Evolutionary conservation across 169 alveolate species (phyloP), one percentile per base, ranked within the genome.

Genomic region (Eimeria tenella): DNA sequence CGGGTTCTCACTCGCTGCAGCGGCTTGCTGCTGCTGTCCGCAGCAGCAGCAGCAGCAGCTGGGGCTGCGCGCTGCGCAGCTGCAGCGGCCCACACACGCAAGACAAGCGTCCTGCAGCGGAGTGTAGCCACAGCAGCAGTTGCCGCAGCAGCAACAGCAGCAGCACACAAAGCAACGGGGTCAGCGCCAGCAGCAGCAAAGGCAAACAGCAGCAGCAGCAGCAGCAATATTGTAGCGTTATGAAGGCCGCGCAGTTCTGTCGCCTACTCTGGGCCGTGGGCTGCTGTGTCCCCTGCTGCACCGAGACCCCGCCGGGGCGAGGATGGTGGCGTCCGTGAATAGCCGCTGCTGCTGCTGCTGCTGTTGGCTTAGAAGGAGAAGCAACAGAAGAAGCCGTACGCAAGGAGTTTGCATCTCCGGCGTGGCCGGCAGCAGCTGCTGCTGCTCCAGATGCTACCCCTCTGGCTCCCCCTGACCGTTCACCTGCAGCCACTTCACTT

Each of bases 311-410:
- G 52, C 86, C 0, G 86, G 65, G 60, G 17, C 9, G 63, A 7
- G 55, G 31, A 3, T 52, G 86, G 31, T 21, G 25, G 42, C 21
- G 8, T 19, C 65, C 49, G 25, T 8, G 23, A 8, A 4, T 31
- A 13, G 68, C 86, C 42, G 65, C 25, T 75, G 86, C 49, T 52
- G 60, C 83, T 73, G 83, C 58, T 71, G 82, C 82, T 71, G 82
- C 82, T 71, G 82, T 50, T 71, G 49, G 1, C 4, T 25, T 15
- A 15, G 42, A 31, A 31, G 2, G 4, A 31, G 42, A 2, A 31
- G 42, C 42, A 31, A 2, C 42, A 31, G 42, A 31, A 31, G 42
- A 31, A 31, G 42, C 42, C 2, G 0, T 31, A 31, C 42, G 42
- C 42, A 31, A 31, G 42, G 42, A 31, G 42, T 31, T 31, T 31